A percentile compares a stretch with the other conserved stretches of the same genome.
Evolutionary conservation across 805 yeast species (phyloP).

Genomic region (Brettanomyces sp.): DNA sequence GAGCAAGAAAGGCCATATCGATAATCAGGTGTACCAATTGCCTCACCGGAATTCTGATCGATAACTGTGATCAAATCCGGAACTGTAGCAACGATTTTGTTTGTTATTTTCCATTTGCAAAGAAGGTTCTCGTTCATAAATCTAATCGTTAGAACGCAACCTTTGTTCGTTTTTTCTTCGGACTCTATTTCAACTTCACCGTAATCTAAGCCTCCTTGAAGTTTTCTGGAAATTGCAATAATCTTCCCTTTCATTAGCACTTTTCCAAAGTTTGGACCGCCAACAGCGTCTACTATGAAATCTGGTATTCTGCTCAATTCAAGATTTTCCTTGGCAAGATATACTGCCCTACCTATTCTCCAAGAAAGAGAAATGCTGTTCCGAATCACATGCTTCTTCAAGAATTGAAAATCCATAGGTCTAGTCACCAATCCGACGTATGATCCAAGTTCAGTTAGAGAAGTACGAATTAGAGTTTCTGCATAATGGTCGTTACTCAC

Average conservation of each 20-base stretch:
- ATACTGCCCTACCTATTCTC: conserved; percentile 39
- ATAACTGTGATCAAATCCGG: conserved; percentile 38
- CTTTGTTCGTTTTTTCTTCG: conserved; percentile 7
- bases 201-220: conserved; percentile 34
- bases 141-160: conserved; percentile 27
- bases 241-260: conserved; percentile 33
- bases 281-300: conserved; percentile 28
- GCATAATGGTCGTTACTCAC: conserved; percentile 24
- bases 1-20: conserved; percentile 35
- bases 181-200: conserved; percentile 31
- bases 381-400: conserved; percentile 13
- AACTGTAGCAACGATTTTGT: conserved; percentile 14
- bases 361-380: conserved; percentile 32
- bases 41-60: conserved; percentile 35
- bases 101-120: conserved; percentile 18
- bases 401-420: conserved; percentile 13
- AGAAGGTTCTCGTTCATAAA: conserved; percentile 40
- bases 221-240: conserved; percentile 31
- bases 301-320: conserved; percentile 28
- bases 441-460: conserved; percentile 33
- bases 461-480: conserved; percentile 32
- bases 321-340: conserved; percentile 27
- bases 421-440: conserved; percentile 28
- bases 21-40: conserved; percentile 40
- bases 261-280: conserved; percentile 21